Evolutionary conservation across 495 filamentous ascomycete species (phyloP), one percentile per base, ranked within the genome.

Genomic region (Neurospora sp.): DNA sequence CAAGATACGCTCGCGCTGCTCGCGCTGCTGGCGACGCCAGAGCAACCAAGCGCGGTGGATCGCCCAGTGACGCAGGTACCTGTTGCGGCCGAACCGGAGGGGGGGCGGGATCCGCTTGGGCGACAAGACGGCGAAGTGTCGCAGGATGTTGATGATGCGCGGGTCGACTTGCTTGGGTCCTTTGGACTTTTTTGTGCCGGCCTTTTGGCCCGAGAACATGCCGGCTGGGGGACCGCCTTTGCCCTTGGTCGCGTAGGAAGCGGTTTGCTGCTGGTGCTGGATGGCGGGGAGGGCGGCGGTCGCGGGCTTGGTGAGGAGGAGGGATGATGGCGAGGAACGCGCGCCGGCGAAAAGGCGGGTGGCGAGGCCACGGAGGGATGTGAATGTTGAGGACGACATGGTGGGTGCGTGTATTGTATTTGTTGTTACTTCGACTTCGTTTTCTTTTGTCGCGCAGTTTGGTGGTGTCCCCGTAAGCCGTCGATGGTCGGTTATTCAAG

Each of bases 1-100:
- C 45, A 96, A 84, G 76, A 89, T 89, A 40, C 83, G 81, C 77
- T 90, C 86, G 68, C 89, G 85, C 61, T 80, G 80, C 42, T 84
- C 84, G 69, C 89, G 89, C 80, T 89, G 85, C 76, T 90, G 84
- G 70, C 88, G 84, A 76, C 88, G 88, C 83, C 89, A 89, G 59
- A 97, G 81, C 73, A 91, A 84, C 91, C 93, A 98, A 27, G 94
- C 96, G 75, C 96, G 94, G 84, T 98, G 94, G 85, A 99, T 98
- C 70, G 96, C 97, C 96, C 96, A 99, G 85, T 99, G 96, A 35
- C 96, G 92, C 75, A 98, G 90, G 83, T 89, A 87, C 71, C 96
- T 91, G 84, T 91, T 92, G 74, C 94, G 93, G 37, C 89, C 92
- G 87, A 97, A 91, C 74, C 92, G 89, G 74, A 98, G 87, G 3